Evolutionary conservation across 2,329 filamentous ascomycete genomes (phyloP).

Genomic region (Fusarium duplospermum): DNA sequence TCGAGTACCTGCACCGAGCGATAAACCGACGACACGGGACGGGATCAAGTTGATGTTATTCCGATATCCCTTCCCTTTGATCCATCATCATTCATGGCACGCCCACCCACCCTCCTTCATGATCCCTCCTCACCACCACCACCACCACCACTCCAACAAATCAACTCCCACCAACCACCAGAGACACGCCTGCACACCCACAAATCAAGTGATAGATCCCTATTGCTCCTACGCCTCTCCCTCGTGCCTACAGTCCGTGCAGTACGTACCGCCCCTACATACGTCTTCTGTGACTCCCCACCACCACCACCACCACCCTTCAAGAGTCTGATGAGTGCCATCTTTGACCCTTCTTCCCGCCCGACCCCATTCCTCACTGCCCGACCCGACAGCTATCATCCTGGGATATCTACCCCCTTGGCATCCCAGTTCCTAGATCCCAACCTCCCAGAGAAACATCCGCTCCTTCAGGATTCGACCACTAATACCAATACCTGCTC

Average conservation of each 20-base stretch:
- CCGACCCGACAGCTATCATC: not conserved
- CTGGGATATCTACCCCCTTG: conserved; percentile 13
- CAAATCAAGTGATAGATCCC: conserved; percentile 28
- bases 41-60: not conserved
- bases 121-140: not conserved
- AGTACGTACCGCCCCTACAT: not conserved
- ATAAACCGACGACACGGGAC: not conserved
- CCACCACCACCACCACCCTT: conserved; percentile 20
- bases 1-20: conserved; percentile 5
- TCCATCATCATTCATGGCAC: not conserved
- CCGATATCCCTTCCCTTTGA: not conserved
- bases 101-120: conserved; percentile 25
- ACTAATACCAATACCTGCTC: conserved; percentile 17
- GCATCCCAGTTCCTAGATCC: conserved; percentile 8
- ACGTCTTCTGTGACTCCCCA: conserved; percentile 26
- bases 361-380: conserved; percentile 18
- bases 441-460: not conserved
- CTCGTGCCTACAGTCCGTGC: conserved; percentile 20
- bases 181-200: conserved; percentile 28
- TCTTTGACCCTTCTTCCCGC: conserved; percentile 21
- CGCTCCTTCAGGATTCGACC: not conserved
- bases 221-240: conserved; percentile 20
- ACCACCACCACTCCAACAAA: not conserved
- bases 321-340: conserved; percentile 18
- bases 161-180: conserved; percentile 13